phyloP scores from a whole-genome alignment of 2,329 filamentous ascomycete species.

The Fusarium lateritium region DNA sequence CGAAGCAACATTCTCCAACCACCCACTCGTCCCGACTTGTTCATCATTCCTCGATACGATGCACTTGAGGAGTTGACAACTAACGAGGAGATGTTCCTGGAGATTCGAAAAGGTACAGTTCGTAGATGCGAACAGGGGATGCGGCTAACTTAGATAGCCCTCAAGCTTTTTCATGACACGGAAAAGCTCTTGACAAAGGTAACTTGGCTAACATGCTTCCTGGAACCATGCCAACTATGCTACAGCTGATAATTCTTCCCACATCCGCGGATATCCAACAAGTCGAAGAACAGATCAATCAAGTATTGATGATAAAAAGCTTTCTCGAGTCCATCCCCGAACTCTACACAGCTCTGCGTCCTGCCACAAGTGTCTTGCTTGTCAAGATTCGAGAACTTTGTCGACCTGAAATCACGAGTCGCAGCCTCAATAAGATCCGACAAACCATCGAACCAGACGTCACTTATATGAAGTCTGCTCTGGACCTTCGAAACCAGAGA shows the following conservation, averaged over 20 bases:
- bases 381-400: slow-evolving; percentile 79
- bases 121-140: accelerated
- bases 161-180: slow-evolving; percentile 82
- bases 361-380: slow-evolving; percentile 75
- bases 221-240: background rate
- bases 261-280: slow-evolving; percentile 75
- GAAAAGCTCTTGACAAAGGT: slow-evolving; percentile 86
- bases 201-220: background rate
- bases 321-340: slow-evolving; percentile 79
- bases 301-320: slow-evolving; percentile 88
- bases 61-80: slow-evolving; percentile 85
- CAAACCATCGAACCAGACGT: slow-evolving; percentile 85
- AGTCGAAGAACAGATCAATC: slow-evolving; percentile 86
- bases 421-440: slow-evolving; percentile 76
- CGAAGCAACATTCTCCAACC: slow-evolving; percentile 91
- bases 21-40: slow-evolving; percentile 76
- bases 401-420: slow-evolving; percentile 70
- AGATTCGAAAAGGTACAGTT: slow-evolving; percentile 76
- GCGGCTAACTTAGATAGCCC: slow-evolving; percentile 59
- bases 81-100: slow-evolving; percentile 88
- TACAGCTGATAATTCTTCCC: slow-evolving; percentile 82
- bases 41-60: slow-evolving; percentile 81
- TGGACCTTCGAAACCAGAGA: slow-evolving; percentile 91
- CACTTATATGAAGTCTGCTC: slow-evolving; percentile 80
- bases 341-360: slow-evolving; percentile 76